Percentiles rank a stretch among this genome's conserved stretches.
Evolutionary conservation across 116 monocot species (phyloP).

Genomic region (Phalaenopsis hybrid): DNA sequence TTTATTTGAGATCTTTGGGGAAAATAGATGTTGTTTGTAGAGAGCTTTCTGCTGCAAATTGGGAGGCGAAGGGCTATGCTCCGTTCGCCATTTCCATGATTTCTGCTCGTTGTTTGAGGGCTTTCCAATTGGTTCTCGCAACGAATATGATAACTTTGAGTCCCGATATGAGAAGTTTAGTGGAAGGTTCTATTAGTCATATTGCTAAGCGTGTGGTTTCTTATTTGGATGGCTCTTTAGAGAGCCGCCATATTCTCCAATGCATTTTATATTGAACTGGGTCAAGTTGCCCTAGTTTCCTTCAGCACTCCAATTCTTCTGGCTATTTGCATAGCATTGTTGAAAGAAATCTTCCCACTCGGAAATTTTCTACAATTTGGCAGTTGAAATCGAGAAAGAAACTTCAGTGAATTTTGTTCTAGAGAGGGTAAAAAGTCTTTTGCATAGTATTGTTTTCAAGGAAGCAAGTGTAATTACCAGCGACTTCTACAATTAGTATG

Average conservation of each 20-base stretch:
- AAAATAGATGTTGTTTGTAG: conserved; percentile 8
- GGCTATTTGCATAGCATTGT: no score
- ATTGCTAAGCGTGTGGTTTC: background rate
- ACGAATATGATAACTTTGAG: conserved; percentile 25
- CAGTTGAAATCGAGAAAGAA: conserved; percentile 14
- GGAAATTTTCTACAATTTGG: conserved; percentile 11
- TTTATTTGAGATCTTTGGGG: no score
- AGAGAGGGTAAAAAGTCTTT: no score
- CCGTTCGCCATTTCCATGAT: conserved; percentile 53
- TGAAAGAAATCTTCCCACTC: conserved; percentile 46
- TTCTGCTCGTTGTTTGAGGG: conserved; percentile 56
- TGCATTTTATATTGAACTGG: no score
- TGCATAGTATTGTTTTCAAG: no score
- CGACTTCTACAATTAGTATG: no score
- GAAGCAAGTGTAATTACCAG: no score
- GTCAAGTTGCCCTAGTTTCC: conserved; percentile 18
- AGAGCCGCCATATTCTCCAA: no score
- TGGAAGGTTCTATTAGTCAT: conserved; percentile 15
- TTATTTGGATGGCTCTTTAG: no score
- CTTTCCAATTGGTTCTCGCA: conserved; percentile 31
- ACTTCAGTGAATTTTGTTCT: conserved; percentile 31
- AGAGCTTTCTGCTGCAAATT: conserved; percentile 28
- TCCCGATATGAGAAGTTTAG: conserved; percentile 20
- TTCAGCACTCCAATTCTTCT: no score
- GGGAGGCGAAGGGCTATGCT: conserved; percentile 8